Base-by-base conservation (phyloP, 2,329 filamentous ascomycete genomes). In the Ophiosphaerella narmari region DNA sequence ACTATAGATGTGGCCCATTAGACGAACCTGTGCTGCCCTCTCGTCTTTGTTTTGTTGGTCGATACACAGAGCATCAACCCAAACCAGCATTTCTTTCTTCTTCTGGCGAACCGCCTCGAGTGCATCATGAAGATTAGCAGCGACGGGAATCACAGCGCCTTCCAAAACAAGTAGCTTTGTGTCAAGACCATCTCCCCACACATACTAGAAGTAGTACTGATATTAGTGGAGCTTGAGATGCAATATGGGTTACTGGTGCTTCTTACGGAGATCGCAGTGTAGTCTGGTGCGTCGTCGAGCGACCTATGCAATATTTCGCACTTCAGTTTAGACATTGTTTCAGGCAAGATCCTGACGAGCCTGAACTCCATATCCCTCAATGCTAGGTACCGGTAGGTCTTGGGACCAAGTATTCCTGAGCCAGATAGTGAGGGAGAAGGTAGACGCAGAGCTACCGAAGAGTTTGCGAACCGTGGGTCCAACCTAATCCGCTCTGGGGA, bases 1-100 rank as follows among this genome's bases (percentile, higher is more conserved):
- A 12, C 39, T 51, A 37, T 66, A 67, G 6, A 67, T 66, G 7
- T 39, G 43, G 2, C 40, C 50, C 63, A 66, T 67, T 7, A 56
- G 21, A 23, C 46, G 41, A 9, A 66, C 54, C 36, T 67, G 64
- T 16, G 53, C 43, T 2, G 47, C 48, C 9, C 47, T 23, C 32
- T 67, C 64, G 7, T 54, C 44, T 18, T 35, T 48, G 34, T 65
- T 57, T 7, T 60, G 50, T 39, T 65, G 55, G 18, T 72, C 55
- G 18, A 73, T 68, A 37, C 60, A 70, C 11, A 73, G 31, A 0
- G 57, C 60, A 50, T 71, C 71, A 3, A 61, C 57, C 69, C 68
- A 65, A 13, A 65, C 54, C 11, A 53, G 18, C 3, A 59, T 46
- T 21, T 45, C 36, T 29, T 40, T n/a, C 5, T 55, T 43, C 39